Evolutionary conservation across 805 yeast species (phyloP).

Genomic region (Brettanomyces anomalus): DNA sequence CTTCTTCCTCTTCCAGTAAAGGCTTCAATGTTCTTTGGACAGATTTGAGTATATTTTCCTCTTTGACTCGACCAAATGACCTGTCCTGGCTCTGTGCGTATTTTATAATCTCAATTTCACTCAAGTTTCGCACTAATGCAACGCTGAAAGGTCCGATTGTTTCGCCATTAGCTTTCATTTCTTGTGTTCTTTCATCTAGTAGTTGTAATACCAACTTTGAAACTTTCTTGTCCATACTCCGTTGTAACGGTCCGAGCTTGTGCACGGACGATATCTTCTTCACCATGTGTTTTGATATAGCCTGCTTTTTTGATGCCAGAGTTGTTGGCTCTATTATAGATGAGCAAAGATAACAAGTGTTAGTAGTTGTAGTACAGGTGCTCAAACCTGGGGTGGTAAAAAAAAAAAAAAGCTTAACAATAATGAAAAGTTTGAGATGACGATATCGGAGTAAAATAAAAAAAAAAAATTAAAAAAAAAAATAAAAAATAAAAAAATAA

Average conservation of each 20-base stretch:
- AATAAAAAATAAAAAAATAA: no score
- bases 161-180: constrained; percentile 24
- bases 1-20: constrained; percentile 51
- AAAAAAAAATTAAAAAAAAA: no score
- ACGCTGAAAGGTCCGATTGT: constrained; percentile 30
- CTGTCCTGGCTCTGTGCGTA: constrained; percentile 59
- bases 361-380: no score
- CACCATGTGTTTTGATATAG: no score
- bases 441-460: no score
- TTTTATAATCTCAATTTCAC: constrained; percentile 40
- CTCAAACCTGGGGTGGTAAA: no score
- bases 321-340: no score
- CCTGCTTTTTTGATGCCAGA: no score
- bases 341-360: no score
- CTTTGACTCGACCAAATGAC: constrained; percentile 62
- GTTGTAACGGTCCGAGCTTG: constrained; percentile 12
- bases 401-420: no score
- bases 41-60: constrained; percentile 50
- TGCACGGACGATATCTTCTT: background rate
- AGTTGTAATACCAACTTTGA: constrained; percentile 45
- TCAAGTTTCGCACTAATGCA: constrained; percentile 56
- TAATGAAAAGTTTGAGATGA: no score
- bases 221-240: constrained; percentile 46
- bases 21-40: constrained; percentile 50
- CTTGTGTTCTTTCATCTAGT: constrained; percentile 50